Evolutionary conservation across 2,329 filamentous ascomycete species (phyloP).

Genomic region (Fusarium pseudoanthophilum): DNA sequence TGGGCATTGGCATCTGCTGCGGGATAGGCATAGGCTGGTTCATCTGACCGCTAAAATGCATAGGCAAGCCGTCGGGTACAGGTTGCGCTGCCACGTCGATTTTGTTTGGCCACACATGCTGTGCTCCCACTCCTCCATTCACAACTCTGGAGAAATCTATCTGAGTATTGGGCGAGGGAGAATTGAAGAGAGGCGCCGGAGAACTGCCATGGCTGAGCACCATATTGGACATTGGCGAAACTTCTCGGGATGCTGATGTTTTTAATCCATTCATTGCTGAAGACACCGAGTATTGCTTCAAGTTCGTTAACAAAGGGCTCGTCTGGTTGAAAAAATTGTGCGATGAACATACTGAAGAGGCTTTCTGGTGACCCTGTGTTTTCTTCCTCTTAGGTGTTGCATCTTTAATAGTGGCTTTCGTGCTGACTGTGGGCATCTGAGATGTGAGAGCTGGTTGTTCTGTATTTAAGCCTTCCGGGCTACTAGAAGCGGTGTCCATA

Average conservation of each 20-base stretch:
- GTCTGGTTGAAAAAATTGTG: background rate
- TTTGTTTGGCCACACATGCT: conserved; percentile 52
- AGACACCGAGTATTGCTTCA: conserved; percentile 62
- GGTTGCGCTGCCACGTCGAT: conserved; percentile 40
- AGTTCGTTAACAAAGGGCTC: conserved; percentile 35
- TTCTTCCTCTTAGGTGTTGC: conserved; percentile 41
- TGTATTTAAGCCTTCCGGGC: conserved; percentile 56
- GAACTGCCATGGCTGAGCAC: conserved; percentile 64
- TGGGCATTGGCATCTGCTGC: conserved; percentile 45
- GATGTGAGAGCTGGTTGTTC: conserved; percentile 54
- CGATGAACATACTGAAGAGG: conserved; percentile 53
- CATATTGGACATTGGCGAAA: conserved; percentile 64
- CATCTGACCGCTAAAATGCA: conserved; percentile 44
- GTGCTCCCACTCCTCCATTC: conserved; percentile 40
- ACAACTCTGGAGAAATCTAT: conserved; percentile 52
- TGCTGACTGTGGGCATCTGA: conserved; percentile 55
- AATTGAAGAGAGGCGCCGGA: conserved; percentile 59
- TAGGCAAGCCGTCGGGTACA: conserved; percentile 40
- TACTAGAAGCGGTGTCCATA: conserved; percentile 69
- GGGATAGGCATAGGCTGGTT: conserved; percentile 47
- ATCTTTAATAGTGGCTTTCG: conserved; percentile 47
- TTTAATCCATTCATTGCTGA: conserved; percentile 62
- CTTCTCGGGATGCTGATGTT: conserved; percentile 61
- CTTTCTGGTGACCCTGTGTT: conserved; percentile 43
- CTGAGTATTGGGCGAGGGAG: conserved; percentile 58